Evolutionary conservation across 2,329 filamentous ascomycete species (phyloP).

Genomic region (Colletotrichum sansevieriae): DNA sequence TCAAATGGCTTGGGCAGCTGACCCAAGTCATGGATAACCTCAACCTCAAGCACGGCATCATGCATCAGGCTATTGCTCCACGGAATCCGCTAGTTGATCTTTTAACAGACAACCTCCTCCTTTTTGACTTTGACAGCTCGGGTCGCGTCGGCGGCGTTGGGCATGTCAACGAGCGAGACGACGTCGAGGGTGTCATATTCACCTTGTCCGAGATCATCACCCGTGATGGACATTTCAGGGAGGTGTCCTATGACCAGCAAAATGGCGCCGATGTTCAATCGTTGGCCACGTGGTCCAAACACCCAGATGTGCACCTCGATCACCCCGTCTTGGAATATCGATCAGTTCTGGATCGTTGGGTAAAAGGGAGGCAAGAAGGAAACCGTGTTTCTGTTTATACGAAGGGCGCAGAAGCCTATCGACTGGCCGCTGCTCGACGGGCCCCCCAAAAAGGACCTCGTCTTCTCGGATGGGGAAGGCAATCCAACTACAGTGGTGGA

Average conservation of each 20-base stretch:
- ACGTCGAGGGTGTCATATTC: constrained; percentile 52
- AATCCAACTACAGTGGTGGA: constrained; percentile 14
- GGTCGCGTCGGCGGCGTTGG: constrained; percentile 43
- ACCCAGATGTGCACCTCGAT: constrained; percentile 51
- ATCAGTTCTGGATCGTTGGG: constrained; percentile 47
- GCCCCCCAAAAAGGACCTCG: constrained; percentile 36
- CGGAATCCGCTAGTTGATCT: constrained; percentile 54
- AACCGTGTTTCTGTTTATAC: background rate
- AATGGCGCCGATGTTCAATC: constrained; percentile 40
- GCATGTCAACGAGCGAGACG: constrained; percentile 44
- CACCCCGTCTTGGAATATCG: constrained; percentile 48
- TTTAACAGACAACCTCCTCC: constrained; percentile 48
- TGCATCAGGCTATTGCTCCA: constrained; percentile 54
- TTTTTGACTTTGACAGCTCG: constrained; percentile 54
- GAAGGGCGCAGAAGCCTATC: constrained; percentile 43
- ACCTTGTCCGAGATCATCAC: constrained; percentile 54
- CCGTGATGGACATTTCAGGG: constrained; percentile 44
- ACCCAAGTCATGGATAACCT: constrained; percentile 53
- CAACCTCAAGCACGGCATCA: constrained; percentile 53
- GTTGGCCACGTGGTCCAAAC: constrained; percentile 47
- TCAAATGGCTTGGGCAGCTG: constrained; percentile 53
- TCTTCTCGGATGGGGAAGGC: background rate
- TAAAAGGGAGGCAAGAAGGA: constrained; percentile 29
- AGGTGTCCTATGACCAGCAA: constrained; percentile 46
- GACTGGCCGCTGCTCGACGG: constrained; percentile 45